Evolutionary conservation across 257 asterid species (phyloP), one percentile per base, ranked within the genome.

Genomic region (Cynanchum wilfordii): DNA sequence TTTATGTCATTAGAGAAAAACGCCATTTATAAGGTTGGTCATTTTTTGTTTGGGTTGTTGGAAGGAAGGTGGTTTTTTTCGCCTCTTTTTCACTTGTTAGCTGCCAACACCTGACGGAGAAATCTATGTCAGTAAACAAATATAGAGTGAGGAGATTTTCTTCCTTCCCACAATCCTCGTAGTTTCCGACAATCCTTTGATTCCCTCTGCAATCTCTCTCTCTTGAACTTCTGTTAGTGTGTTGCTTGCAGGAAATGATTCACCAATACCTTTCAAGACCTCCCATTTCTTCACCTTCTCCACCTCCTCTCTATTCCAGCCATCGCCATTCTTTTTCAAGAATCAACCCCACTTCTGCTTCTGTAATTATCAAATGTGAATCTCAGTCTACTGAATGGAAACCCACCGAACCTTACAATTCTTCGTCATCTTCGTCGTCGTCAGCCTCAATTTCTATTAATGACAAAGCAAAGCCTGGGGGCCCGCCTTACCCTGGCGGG

Each of bases 401-500:
- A 27, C 68, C 36, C 17, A 36, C 8, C 44, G 59, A 64, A 33
- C 19, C 69, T 7, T 8, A 4, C 49, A 16, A 45, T 25, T 16
- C 67, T 1, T 33, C 45, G 1, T 30, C 67, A 10, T 62, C 47
- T 0, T 33, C 57, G 2, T 30, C 49, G 7, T 30, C 12, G n/a
- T 62, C 66, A 42, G 30, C n/a, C 1, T 19, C 57, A 20, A 36
- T 7, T 30, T 44, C 58, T 27, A 22, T 63, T 3, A 7, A 25
- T 40, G 4, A 10, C 42, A 11, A 33, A 19, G 51, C 66, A 17
- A 30, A 66, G 55, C 25, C n/a, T 16, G 60, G 25, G 33, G 12
- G 56, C 10, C 8, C 77, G 22, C 80, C 90, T 2, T 84, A 82
- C 69, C 87, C 89, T 0, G 90, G 84, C 20, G 89, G 87, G 10